phyloP scores from a whole-genome alignment of 441 rosid genomes.

The Sinapis alba region DNA sequence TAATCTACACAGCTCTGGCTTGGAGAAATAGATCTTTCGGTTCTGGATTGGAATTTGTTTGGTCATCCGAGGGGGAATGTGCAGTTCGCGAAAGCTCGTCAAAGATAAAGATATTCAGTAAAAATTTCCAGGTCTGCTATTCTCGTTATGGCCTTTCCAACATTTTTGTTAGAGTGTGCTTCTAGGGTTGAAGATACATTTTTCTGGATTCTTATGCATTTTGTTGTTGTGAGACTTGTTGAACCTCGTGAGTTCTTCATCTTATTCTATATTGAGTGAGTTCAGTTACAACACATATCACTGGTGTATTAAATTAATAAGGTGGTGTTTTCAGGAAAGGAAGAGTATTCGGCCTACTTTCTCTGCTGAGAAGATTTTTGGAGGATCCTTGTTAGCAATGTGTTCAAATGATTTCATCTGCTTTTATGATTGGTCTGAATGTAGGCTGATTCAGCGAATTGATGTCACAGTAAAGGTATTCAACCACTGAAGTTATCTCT shows the following conservation, averaged over 20 bases:
- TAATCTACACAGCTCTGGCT: constrained; percentile 95
- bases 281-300: not conserved
- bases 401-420: constrained; percentile 96
- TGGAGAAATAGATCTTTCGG: constrained; percentile 99
- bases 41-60: constrained; percentile 92
- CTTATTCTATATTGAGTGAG: not conserved
- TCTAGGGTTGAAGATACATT: not conserved
- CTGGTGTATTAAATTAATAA: constrained; percentile 8
- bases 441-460: constrained; percentile 92
- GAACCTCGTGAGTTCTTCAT: not conserved
- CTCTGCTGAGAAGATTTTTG: constrained; percentile 89
- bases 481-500: not conserved
- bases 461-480: constrained; percentile 94
- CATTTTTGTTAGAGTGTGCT: not conserved
- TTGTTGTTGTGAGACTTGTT: not conserved
- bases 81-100: constrained; percentile 97
- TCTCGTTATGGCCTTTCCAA: constrained; percentile 1
- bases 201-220: not conserved
- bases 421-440: constrained; percentile 98
- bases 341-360: constrained; percentile 87
- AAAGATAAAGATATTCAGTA: constrained; percentile 84
- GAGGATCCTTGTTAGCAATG: constrained; percentile 93
- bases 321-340: constrained; percentile 72
- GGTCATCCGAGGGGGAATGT: constrained; percentile 98
- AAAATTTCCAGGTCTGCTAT: constrained; percentile 84